Conservation (phyloP, 345 rosid species). For the Syzygium grande region DNA sequence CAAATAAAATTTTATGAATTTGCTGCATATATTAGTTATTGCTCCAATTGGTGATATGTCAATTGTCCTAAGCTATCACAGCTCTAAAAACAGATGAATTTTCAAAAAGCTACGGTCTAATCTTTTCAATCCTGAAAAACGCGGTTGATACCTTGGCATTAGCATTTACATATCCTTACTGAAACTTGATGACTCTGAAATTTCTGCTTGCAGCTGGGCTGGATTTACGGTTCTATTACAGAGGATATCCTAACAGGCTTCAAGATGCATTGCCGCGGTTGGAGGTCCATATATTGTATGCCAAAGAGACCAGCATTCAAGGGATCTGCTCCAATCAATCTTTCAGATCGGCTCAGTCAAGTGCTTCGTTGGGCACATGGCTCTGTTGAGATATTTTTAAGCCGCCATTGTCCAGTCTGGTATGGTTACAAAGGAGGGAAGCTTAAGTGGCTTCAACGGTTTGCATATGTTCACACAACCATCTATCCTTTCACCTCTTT, state of each 20-base stretch:
- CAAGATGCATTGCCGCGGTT: conserved; percentile 98
- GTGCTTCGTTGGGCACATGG: conserved; percentile 99
- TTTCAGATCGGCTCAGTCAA: conserved; percentile 94
- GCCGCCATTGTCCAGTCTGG: conserved; percentile 85
- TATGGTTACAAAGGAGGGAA: conserved; percentile 91
- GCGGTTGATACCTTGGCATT: background rate
- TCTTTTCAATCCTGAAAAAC: background rate
- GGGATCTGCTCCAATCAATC: conserved; percentile 96
- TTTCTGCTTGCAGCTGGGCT: conserved; percentile 54
- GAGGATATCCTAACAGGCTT: conserved; percentile 97
- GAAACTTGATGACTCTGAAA: conserved; percentile 1
- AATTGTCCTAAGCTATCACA: background rate
- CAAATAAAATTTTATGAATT: background rate
- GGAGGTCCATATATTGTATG: conserved; percentile 99
- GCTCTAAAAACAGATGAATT: background rate
- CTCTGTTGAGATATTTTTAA: conserved; percentile 97
- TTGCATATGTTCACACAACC: conserved; percentile 87
- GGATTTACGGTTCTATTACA: conserved; percentile 98
- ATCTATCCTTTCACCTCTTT: conserved; percentile 92
- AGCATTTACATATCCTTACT: background rate
- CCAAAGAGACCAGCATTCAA: conserved; percentile 84
- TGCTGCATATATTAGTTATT: background rate
- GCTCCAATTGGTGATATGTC: background rate
- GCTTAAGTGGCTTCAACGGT: conserved; percentile 90
- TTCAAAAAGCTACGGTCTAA: background rate